Evolutionary conservation across 1,284 basidiomycete species (phyloP).

Genomic region (Marasmius sp.): DNA sequence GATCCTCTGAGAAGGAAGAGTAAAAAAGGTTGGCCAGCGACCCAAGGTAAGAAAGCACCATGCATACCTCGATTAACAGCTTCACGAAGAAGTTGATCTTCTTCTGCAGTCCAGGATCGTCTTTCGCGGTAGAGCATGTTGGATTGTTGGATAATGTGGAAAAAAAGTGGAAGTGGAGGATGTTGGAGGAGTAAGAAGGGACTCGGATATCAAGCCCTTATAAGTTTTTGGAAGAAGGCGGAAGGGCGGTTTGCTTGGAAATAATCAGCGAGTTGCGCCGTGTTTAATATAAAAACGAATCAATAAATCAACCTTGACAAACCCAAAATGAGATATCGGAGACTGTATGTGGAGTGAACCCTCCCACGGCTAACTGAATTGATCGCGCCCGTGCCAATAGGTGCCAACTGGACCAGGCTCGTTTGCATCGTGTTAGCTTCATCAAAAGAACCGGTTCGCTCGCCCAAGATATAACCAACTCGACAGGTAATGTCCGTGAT

Average conservation of each 20-base stretch:
- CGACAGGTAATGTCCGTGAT: conserved; percentile 6
- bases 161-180: conserved; percentile 2
- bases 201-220: background rate
- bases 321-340: conserved; percentile 4
- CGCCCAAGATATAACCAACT: background rate
- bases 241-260: background rate
- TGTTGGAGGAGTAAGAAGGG: background rate
- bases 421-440: background rate
- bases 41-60: background rate
- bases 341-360: background rate
- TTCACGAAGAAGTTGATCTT: conserved; percentile 52
- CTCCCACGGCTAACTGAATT: background rate
- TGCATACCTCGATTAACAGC: conserved; percentile 48
- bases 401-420: background rate
- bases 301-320: background rate
- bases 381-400: background rate
- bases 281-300: conserved; percentile 1
- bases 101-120: conserved; percentile 54
- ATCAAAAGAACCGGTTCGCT: background rate
- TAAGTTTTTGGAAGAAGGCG: background rate
- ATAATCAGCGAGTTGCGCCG: background rate
- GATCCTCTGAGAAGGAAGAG: conserved; percentile 41
- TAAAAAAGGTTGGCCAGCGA: background rate
- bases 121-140: conserved; percentile 47
- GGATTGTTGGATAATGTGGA: conserved; percentile 14